Evolutionary conservation across 1,139 yeast genomes (phyloP).

Genomic region (Scheffersomyces lignicola): DNA sequence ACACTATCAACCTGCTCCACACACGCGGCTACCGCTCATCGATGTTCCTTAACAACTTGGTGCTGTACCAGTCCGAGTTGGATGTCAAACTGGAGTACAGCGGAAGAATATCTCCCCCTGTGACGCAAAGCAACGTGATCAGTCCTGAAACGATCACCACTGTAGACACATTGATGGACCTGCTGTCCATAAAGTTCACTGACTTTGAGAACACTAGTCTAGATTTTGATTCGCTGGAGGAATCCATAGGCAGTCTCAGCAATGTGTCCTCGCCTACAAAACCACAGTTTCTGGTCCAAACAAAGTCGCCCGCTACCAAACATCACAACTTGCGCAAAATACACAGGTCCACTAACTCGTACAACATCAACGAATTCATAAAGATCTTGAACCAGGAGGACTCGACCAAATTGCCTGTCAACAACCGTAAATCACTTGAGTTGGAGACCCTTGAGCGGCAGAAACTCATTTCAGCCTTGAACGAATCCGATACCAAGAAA

Average conservation of each 20-base stretch:
- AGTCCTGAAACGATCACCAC: conserved; percentile 15
- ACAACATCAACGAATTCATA: conserved; percentile 24
- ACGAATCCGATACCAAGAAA: conserved; percentile 14
- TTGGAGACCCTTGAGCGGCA: conserved; percentile 22
- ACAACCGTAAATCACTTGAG: conserved; percentile 26
- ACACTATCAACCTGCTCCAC: not conserved
- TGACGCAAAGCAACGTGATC: conserved; percentile 9
- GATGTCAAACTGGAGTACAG: not conserved
- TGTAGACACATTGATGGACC: conserved; percentile 18
- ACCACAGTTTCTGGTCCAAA: too few relatives aligned
- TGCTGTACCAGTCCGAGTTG: not conserved
- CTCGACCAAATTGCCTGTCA: conserved; percentile 18
- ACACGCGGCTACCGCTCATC: conserved; percentile 1
- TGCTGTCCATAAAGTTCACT: conserved; percentile 16
- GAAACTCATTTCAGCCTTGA: conserved; percentile 15
- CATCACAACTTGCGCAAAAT: conserved; percentile 10
- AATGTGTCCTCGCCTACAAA: not conserved
- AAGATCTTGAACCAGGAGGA: conserved; percentile 16
- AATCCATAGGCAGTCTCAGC: not conserved
- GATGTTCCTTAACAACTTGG: conserved; percentile 3
- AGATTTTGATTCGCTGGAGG: not conserved
- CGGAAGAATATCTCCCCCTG: conserved; percentile 7
- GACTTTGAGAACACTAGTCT: conserved; percentile 15
- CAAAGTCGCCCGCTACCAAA: not conserved
- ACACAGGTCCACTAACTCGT: conserved; percentile 25